Base-by-base conservation (phyloP, 805 yeast genomes). In the Vanderwaltozyma tropicalis region DNA sequence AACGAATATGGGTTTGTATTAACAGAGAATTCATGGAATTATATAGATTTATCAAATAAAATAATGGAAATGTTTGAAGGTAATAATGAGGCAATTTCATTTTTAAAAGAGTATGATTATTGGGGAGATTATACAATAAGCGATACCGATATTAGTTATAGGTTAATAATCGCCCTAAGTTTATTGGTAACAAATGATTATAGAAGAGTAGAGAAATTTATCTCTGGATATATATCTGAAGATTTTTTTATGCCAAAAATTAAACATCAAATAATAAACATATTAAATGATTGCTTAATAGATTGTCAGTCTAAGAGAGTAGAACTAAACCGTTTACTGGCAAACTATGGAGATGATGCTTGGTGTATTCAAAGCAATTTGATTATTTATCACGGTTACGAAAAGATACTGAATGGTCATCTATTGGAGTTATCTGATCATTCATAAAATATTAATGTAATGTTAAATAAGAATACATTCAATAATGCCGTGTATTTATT, bases 1-100 rank as follows among this genome's bases (percentile, higher is more conserved):
- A 76, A 82, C 49, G 97, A 89, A 57, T 89, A 89, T 53, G 97
- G 96, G 1, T 89, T 89, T 63, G 67, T 69, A 27, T 57, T 82
- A 1, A 53, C 55, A 0, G 50, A 56, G 1, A 85, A 86, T 52
- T 60, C 55, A 16, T 82, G 88, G 86, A 78, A 85, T 47, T 76
- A 64, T 44, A 54, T 87, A 2, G 94, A 88, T 52, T 52, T 88
- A 4, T 59, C 82, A 0, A 55, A 55, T 0, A 57, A 63, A 28
- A 50, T 85, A 2, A 29, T 52, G 3, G 42, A 49, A 2, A 28
- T 66, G 34, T 48, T 77, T 19, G 53, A 50, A 4, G 22, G 28
- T 10, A 27, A 40, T 22, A 55, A 44, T 1, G 78, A 76, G 30
- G 19, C 35, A 17, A 43, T 43, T 1, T 60, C 58, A 10, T 78